Conservation (phyloP, 805 yeast genomes). For the Danielia oregonensis region DNA sequence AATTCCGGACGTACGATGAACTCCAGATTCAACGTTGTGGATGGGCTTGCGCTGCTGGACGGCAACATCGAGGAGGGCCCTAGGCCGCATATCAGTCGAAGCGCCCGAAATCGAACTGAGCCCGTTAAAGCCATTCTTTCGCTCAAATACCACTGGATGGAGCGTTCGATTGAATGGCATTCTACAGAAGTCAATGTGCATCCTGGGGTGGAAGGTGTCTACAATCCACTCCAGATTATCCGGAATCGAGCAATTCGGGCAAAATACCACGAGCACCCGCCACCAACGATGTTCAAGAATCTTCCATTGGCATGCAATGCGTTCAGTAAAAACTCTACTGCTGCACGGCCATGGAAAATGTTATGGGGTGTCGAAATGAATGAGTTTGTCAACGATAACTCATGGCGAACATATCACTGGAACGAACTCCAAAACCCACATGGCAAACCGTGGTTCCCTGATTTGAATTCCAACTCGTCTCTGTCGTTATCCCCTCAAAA, state of each 20-base stretch:
- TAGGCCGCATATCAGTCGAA: conserved; percentile 26
- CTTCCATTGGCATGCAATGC: conserved; percentile 65
- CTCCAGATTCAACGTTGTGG: conserved; percentile 14
- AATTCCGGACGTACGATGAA: conserved; percentile 7
- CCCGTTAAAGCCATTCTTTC: conserved; percentile 46
- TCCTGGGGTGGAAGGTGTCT: conserved; percentile 60
- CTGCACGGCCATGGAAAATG: conserved; percentile 37
- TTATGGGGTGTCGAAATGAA: conserved; percentile 64
- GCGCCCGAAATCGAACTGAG: conserved; percentile 40
- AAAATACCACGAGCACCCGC: conserved; percentile 45
- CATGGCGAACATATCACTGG: conserved; percentile 59
- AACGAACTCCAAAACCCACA: conserved; percentile 41
- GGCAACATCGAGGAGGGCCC: background rate
- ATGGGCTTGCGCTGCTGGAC: conserved; percentile 2
- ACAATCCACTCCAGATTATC: conserved; percentile 80
- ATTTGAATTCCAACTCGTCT: background rate
- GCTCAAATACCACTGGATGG: conserved; percentile 47
- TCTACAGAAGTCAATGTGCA: conserved; percentile 21
- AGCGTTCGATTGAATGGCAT: conserved; percentile 32
- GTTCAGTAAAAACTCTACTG: conserved; percentile 38
- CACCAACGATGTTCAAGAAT: conserved; percentile 39
- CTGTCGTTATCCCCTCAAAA: conserved; percentile 4
- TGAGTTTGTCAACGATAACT: conserved; percentile 53
- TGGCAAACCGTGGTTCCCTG: conserved; percentile 52
- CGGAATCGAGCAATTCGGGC: conserved; percentile 63